Evolutionary conservation across 306 rosid genomes (phyloP).

Genomic region (Acacia confusa): DNA sequence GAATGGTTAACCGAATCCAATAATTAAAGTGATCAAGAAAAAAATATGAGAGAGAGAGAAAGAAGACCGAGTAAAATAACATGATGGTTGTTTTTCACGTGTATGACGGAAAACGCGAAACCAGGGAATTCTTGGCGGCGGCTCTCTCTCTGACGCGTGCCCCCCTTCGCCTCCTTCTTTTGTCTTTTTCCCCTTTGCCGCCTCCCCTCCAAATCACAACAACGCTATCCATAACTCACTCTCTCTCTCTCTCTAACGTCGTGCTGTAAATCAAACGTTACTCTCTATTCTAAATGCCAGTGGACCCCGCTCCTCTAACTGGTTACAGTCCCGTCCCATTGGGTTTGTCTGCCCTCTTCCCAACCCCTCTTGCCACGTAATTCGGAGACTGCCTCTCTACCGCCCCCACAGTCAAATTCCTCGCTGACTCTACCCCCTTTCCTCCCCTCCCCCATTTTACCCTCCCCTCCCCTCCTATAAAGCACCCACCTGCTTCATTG

Average conservation of each 20-base stretch:
- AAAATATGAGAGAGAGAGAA: neutral
- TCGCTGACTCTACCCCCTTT: conserved; percentile 48
- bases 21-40: neutral
- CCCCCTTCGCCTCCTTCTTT: neutral
- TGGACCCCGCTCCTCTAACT: neutral
- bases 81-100: neutral
- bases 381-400: conserved; percentile 37
- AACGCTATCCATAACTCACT: neutral
- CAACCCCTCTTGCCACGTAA: conserved; percentile 81
- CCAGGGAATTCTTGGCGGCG: neutral
- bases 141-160: conserved; percentile 19
- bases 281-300: neutral
- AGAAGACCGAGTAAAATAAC: neutral
- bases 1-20: neutral
- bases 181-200: neutral
- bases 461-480: conserved; percentile 37
- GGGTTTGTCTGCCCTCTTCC: conserved; percentile 27
- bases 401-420: conserved; percentile 55
- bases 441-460: neutral
- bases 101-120: neutral
- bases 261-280: no score
- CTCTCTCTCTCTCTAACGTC: no score
- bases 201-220: neutral
- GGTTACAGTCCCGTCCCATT: neutral
- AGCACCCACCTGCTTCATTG: conserved; percentile 2